Base-by-base conservation (phyloP, 2,329 filamentous ascomycete genomes). In the Lasiodiplodia hormozganensis region DNA sequence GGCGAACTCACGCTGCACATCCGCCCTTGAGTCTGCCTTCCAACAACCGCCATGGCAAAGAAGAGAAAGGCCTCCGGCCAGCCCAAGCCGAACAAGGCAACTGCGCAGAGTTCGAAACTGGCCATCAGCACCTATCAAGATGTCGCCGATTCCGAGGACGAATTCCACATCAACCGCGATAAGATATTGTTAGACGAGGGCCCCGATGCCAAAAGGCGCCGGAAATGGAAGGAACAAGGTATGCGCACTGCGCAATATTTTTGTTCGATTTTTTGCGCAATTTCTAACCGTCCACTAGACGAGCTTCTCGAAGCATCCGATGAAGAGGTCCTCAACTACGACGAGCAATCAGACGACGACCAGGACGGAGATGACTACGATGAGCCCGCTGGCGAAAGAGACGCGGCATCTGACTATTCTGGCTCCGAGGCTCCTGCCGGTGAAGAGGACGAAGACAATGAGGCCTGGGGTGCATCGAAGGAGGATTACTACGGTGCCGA, bases 401-500 rank as follows among this genome's bases (percentile, higher is more conserved):
- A 43, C 12, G 47, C 28, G 18, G 76, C 79, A 12, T 74, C 72
- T 12, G 75, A 76, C 25, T 79, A 79, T n/a, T 78, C 79, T 21
- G 79, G 80, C 2, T 68, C 68, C 72, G 71, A 71, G 70, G 51
- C 38, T 67, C 70, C 65, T 57, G 86, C 84, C 3, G 87, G 86
- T 21, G 86, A 86, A 7, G 85, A 87, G 34, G 82, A 85, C 34
- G 86, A 87, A 8, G 85, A 88, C 21, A 79, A 89, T 64, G 89
- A 88, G 52, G 94, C 90, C 77, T 98, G 96, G 94, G 96, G 95
- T 36, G 87, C 91, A 4, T 94, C 92, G 2, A 95, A 89, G 78
- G 91, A 91, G 70, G 95, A 97, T 74, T 97, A 97, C 82, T 99
- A 99, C 81, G 88, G 97, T 82, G 92, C 93, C 72, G 95, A 99